Evolutionary conservation across 2,329 filamentous ascomycete species (phyloP).

Genomic region (Penicillium verrucosum): DNA sequence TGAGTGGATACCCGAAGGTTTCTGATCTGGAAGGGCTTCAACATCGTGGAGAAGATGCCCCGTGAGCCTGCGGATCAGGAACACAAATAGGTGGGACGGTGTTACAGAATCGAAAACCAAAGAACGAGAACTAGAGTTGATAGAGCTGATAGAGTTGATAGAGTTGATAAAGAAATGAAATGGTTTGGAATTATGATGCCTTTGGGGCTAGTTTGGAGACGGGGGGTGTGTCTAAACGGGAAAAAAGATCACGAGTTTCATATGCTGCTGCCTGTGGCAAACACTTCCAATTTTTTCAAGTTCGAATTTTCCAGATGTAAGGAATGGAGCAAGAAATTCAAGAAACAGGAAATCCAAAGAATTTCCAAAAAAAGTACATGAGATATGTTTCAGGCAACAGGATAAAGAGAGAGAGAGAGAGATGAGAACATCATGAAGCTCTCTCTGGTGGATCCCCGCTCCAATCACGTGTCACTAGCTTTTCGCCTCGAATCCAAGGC

Average conservation of each 20-base stretch:
- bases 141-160: background rate
- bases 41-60: slow-evolving; percentile 25
- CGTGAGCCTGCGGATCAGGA: slow-evolving; percentile 2
- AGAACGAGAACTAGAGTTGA: slow-evolving; percentile 1
- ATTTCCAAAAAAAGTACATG: background rate
- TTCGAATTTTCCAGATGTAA: slow-evolving; percentile 5
- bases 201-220: slow-evolving; percentile 5
- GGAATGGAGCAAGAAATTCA: background rate
- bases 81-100: slow-evolving; percentile 8
- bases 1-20: slow-evolving; percentile 29
- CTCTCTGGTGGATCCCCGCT: slow-evolving; percentile 8
- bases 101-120: slow-evolving; percentile 7
- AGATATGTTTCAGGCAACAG: slow-evolving; percentile 23
- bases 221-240: background rate
- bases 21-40: slow-evolving; percentile 43
- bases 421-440: slow-evolving; percentile 1
- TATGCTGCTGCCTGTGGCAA: slow-evolving; percentile 20
- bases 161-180: background rate
- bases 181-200: slow-evolving; percentile 11
- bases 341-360: background rate
- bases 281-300: background rate
- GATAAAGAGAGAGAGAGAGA: slow-evolving; percentile 16
- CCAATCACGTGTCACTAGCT: slow-evolving; percentile 8
- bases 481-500: background rate
- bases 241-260: background rate